Evolutionary conservation across 2,329 filamentous ascomycete genomes (phyloP).

Genomic region (Colletotrichum karsti): DNA sequence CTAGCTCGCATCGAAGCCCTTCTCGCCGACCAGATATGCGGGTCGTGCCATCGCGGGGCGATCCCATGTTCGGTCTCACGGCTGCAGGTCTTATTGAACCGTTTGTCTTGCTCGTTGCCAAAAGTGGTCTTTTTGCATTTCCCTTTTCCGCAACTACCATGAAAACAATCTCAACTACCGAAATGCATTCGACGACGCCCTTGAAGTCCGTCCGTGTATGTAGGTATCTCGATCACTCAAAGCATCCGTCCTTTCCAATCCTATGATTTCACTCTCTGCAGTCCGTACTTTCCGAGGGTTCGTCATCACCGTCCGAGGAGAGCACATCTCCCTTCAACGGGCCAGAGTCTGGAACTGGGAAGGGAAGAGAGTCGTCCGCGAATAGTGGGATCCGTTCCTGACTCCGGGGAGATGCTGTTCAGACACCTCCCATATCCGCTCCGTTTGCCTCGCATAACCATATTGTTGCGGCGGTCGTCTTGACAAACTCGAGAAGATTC

Average conservation of each 20-base stretch:
- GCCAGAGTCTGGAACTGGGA: conserved; percentile 5
- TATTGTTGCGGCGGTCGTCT: background rate
- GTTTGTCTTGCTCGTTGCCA: background rate
- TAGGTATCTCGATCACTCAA: conserved; percentile 20
- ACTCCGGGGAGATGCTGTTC: background rate
- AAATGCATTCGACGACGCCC: conserved; percentile 26
- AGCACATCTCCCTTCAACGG: background rate
- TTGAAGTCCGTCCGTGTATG: conserved; percentile 22
- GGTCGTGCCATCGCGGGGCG: too few species aligned
- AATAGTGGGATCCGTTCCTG: background rate
- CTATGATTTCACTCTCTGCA: conserved; percentile 12
- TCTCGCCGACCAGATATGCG: too few species aligned
- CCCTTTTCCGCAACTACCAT: conserved; percentile 4
- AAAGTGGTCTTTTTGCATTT: conserved; percentile 12
- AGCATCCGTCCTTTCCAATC: conserved; percentile 12
- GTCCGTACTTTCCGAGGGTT: conserved; percentile 2
- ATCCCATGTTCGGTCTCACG: background rate
- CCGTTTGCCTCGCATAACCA: background rate
- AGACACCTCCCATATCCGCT: too few species aligned
- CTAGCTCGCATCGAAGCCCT: too few species aligned
- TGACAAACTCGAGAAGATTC: background rate
- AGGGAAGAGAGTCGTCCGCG: background rate
- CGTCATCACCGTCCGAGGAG: background rate
- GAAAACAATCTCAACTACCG: conserved; percentile 5
- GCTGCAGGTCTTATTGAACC: background rate